phyloP scores from a whole-genome alignment of 345 rosid genomes.

The Angophora floribunda region DNA sequence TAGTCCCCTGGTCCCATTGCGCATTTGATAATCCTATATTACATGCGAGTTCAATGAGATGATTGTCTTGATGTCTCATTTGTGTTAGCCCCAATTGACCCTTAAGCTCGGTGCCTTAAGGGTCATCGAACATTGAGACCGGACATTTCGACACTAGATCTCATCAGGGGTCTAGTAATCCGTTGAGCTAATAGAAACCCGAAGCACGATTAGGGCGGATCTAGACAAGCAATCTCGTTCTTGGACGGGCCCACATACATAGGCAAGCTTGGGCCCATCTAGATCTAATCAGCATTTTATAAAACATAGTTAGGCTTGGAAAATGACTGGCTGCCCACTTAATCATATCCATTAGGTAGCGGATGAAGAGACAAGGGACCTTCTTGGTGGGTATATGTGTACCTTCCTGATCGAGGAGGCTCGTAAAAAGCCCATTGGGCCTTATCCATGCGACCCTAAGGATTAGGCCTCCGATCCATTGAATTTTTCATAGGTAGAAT shows the following conservation, averaged over 20 bases:
- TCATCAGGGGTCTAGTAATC: rapidly evolving
- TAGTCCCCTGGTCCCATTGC: background rate
- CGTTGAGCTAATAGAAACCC: background rate
- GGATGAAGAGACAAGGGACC: background rate
- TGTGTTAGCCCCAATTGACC: background rate
- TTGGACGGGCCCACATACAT: background rate
- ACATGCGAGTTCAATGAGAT: background rate
- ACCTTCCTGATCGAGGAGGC: background rate
- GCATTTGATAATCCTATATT: background rate
- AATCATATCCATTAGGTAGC: background rate
- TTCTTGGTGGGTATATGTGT: background rate
- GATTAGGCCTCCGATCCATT: background rate
- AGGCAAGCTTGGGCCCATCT: background rate
- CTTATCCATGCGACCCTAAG: background rate
- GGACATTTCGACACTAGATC: background rate
- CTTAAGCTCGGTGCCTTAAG: background rate
- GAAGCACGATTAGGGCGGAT: background rate
- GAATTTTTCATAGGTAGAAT: background rate
- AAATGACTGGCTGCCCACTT: background rate
- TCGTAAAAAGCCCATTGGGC: background rate
- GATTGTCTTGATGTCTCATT: rapidly evolving
- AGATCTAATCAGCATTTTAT: background rate
- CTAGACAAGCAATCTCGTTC: background rate
- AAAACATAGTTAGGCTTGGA: background rate
- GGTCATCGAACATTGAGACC: background rate